Evolutionary conservation across 768 basidiomycete species (phyloP), one percentile per base, ranked within the genome.

Genomic region (Cantharellus anzutake): DNA sequence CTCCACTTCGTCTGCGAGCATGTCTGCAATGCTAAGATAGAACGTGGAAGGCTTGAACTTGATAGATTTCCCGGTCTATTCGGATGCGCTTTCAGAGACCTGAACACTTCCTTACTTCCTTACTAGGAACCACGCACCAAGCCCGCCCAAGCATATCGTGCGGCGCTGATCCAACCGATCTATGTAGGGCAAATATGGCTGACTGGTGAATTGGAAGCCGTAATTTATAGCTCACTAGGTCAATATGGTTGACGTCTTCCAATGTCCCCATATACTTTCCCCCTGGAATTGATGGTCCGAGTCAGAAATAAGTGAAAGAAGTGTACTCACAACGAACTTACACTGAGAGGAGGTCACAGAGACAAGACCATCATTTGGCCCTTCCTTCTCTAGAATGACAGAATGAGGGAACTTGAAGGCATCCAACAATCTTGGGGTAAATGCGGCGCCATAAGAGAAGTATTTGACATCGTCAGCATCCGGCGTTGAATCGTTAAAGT

Each of bases 241-340:
- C 88, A 41, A 94, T 78, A 68, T 99, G 96, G 66, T 89, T 94
- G 14, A 96, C 96, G 60, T 85, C 78, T 42, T 79, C 76, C 20
- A 99, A 73, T 2, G 94, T 98, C n/a, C 92, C 96, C 57, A 89
- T 78, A 68, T 98, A 97, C 16, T 84, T 90, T 42, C 96, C 96
- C 84, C 62, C 62, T 63, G 38, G 39, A 51, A n/a, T n/a, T 4
- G 20, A 29, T 29, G 20, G 20, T 29, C 20, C 20, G 16, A 7
- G 5, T 38, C 5, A 60, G 38, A 29, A 60, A 60, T 35, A 61
- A 20, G 50, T 2, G 41, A 5, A n/a, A 52, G 39, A n/a, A 56
- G n/a, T n/a, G 4, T 35, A 48, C 41, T 42, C 3, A 37, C 38
- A 40, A 1, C 7, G 11, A 16, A 42, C 62, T 42, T 14, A 63